Percentiles rank a stretch among this genome's conserved stretches.
These are phyloP conservation scores for Pseudogymnoascus sp. DNA, from an alignment of 2,329 filamentous ascomycete species.

Conservation along the genomic window DNA sequence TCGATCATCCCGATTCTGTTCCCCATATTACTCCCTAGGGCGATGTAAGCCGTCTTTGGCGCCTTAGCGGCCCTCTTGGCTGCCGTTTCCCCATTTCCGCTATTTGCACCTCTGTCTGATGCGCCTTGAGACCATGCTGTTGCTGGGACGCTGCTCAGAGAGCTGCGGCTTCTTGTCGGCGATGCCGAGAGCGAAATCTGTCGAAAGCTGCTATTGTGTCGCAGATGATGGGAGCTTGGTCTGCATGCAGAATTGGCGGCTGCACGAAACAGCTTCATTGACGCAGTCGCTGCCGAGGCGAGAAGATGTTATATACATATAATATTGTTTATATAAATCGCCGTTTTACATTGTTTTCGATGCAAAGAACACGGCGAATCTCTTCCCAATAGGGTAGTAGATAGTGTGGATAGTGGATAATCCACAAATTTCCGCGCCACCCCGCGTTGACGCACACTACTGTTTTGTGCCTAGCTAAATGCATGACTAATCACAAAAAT, in stretches of 20 bases:
- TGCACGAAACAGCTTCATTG: constrained; percentile 10
- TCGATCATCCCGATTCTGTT: constrained; percentile 82
- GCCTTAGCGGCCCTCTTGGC: constrained; percentile 6
- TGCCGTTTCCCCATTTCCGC: background rate
- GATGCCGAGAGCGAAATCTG: background rate
- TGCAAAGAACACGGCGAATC: constrained; percentile 1
- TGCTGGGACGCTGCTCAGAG: constrained; percentile 10
- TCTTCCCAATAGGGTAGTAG: constrained; percentile 4
- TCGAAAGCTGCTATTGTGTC: constrained; percentile 1
- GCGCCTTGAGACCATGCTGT: constrained; percentile 17
- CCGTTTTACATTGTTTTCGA: background rate
- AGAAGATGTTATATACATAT: background rate
- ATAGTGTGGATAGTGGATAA: constrained; percentile 6
- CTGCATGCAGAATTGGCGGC: constrained; percentile 3
- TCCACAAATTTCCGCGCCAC: constrained; percentile 4
- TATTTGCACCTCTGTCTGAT: background rate
- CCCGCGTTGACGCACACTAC: constrained; percentile 8
- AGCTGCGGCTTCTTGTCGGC: constrained; percentile 10
- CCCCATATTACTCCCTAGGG: constrained; percentile 86
- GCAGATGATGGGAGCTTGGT: background rate
- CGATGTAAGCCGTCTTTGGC: constrained; percentile 59
- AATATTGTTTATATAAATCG: background rate
- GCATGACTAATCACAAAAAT: constrained; percentile 7
- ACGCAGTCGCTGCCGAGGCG: background rate
- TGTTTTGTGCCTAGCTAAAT: constrained; percentile 1